Conservation (phyloP, 2,329 filamentous ascomycete genomes). For the Ceratocystis diversiconidia region DNA sequence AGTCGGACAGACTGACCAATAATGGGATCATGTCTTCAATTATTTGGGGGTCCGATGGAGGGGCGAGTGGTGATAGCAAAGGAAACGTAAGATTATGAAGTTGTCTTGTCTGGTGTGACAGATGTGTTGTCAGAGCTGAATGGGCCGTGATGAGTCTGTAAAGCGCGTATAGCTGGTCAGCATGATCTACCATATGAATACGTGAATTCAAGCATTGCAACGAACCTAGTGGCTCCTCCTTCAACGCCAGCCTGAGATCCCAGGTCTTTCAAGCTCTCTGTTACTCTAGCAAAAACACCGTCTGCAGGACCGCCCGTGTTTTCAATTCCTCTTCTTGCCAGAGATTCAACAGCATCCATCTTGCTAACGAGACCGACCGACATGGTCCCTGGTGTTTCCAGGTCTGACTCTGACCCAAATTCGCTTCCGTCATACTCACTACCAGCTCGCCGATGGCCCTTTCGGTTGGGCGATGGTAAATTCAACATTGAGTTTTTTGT, state of each 20-base stretch:
- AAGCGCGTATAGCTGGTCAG: conserved; percentile 3
- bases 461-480: conserved; percentile 31
- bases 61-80: conserved; percentile 53
- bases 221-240: conserved; percentile 54
- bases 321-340: conserved; percentile 52
- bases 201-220: conserved; percentile 4
- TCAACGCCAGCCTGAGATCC: conserved; percentile 60
- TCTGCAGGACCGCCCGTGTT: conserved; percentile 51
- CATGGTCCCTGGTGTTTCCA: conserved; percentile 50
- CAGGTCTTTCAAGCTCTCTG: conserved; percentile 55
- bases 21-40: conserved; percentile 57
- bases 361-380: conserved; percentile 50
- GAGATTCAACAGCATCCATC: conserved; percentile 58
- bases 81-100: conserved; percentile 59
- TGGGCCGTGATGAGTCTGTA: conserved; percentile 62
- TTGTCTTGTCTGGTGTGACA: conserved; percentile 60
- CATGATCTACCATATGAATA: not conserved
- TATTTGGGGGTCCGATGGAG: conserved; percentile 47
- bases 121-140: conserved; percentile 58
- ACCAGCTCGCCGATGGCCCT: conserved; percentile 36
- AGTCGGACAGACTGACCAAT: conserved; percentile 48
- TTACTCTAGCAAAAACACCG: conserved; percentile 53
- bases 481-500: conserved; percentile 31
- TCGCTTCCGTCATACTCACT: conserved; percentile 60
- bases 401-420: conserved; percentile 57